Conservation (phyloP, 179 eudicot species). For the Amaranthus tricolor region DNA sequence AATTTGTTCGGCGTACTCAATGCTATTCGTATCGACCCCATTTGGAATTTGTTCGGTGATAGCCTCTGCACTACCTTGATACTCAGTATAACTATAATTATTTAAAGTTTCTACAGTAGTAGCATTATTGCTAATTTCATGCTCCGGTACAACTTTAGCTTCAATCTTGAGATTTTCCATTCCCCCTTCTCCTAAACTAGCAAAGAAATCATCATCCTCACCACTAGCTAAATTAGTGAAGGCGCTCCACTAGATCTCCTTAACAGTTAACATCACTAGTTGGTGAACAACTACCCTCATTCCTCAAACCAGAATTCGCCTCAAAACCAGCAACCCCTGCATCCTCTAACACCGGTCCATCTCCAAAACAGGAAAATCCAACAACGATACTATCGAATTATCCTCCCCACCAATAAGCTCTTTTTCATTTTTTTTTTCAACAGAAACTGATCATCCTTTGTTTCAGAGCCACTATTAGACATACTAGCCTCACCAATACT, state of each 20-base stretch:
- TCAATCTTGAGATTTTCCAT: conserved; percentile 33
- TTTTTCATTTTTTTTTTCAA: conserved; percentile 15
- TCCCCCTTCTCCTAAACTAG: conserved; percentile 44
- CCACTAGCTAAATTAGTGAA: conserved; percentile 50
- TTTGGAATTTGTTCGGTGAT: conserved; percentile 33
- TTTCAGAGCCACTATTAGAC: no score
- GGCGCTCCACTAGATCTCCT: conserved; percentile 82
- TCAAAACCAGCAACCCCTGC: conserved; percentile 23
- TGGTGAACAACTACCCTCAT: conserved; percentile 35
- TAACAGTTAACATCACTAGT: conserved; percentile 62
- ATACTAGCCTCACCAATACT: no score
- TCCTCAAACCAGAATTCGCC: conserved; percentile 26
- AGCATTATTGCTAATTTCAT: conserved; percentile 25
- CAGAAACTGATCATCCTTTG: no score
- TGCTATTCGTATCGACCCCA: no score
- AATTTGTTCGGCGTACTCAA: no score
- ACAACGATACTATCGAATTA: conserved; percentile 15
- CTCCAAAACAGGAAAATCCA: conserved; percentile 39
- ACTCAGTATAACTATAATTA: conserved; percentile 26
- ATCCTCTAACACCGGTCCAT: conserved; percentile 33
- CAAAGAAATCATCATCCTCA: conserved; percentile 61
- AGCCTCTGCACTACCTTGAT: conserved; percentile 35
- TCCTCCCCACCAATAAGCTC: conserved; percentile 21
- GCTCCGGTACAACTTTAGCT: conserved; percentile 29
- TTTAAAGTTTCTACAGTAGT: conserved; percentile 26